Conservation (phyloP, 805 yeast species). For the Allodekkera sacchari region DNA sequence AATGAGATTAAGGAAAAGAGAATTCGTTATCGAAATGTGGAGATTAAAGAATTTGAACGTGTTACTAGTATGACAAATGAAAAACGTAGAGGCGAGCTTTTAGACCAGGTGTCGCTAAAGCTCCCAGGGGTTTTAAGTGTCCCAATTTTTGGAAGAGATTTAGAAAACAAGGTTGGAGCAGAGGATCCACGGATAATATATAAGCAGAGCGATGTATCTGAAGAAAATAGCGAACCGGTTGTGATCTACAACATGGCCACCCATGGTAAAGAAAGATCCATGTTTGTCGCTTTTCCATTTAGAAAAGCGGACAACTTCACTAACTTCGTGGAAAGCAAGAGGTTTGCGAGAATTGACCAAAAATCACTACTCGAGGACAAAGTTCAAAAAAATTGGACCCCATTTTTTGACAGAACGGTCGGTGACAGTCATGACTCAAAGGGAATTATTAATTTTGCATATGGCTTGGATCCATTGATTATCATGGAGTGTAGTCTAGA, state of each 20-base stretch:
- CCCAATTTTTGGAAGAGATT: slow-evolving; percentile 18
- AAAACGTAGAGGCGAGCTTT: slow-evolving; percentile 1
- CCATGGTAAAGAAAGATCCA: slow-evolving; percentile 10
- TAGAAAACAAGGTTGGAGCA: slow-evolving; percentile 13
- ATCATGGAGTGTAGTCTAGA: slow-evolving; percentile 25
- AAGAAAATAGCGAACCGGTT: slow-evolving; percentile 31
- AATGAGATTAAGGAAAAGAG: slow-evolving; percentile 31
- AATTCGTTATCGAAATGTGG: slow-evolving; percentile 25
- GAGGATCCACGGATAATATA: slow-evolving; percentile 27
- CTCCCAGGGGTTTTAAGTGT: slow-evolving; percentile 24
- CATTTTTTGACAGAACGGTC: slow-evolving; percentile 23
- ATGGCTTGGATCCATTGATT: slow-evolving; percentile 25
- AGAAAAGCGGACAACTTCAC: slow-evolving; percentile 8
- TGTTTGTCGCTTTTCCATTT: slow-evolving; percentile 18
- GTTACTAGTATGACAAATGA: slow-evolving; percentile 18
- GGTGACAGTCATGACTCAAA: slow-evolving; percentile 18
- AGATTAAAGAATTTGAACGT: slow-evolving; percentile 21
- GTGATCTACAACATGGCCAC: slow-evolving; percentile 27
- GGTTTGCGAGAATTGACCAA: too few species aligned
- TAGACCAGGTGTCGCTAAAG: slow-evolving; percentile 20
- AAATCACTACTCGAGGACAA: too few species aligned
- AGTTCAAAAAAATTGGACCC: slow-evolving; percentile 34
- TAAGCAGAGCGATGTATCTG: slow-evolving; percentile 21
- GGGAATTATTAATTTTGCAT: slow-evolving; percentile 24
- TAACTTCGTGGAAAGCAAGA: too few species aligned